Percentiles rank a stretch among this genome's conserved stretches.
These are phyloP conservation scores for Diaporthe citrichinensis DNA, from an alignment of 2,329 filamentous ascomycete genomes.

Conservation along the genomic window DNA sequence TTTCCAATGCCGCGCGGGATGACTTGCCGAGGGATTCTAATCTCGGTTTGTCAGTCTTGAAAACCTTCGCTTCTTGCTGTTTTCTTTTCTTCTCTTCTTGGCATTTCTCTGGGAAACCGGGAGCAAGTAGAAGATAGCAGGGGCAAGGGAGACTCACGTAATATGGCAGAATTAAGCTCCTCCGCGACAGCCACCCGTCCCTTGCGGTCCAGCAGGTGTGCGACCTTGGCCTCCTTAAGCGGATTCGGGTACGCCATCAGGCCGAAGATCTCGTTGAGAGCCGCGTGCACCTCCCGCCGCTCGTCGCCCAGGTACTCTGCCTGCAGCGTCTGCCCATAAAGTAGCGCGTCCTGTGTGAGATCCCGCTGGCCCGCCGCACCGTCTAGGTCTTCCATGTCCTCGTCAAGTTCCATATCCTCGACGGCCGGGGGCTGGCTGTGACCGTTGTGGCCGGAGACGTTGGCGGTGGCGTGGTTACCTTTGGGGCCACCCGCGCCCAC, in stretches of 20 bases:
- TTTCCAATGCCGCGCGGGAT: constrained; percentile 87
- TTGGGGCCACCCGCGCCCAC: constrained; percentile 61
- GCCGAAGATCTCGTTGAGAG: constrained; percentile 88
- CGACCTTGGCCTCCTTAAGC: constrained; percentile 79
- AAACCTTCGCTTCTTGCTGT: not conserved
- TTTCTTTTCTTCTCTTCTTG: not conserved
- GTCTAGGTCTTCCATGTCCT: constrained; percentile 60
- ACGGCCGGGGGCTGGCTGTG: constrained; percentile 59
- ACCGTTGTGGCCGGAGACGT: constrained; percentile 50
- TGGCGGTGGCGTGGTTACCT: constrained; percentile 46
- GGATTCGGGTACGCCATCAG: constrained; percentile 90
- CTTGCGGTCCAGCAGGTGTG: constrained; percentile 81
- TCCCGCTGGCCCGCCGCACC: constrained; percentile 46
- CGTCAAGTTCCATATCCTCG: constrained; percentile 71
- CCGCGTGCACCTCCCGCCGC: constrained; percentile 77
- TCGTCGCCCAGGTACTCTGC: constrained; percentile 82
- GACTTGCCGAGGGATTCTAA: constrained; percentile 92
- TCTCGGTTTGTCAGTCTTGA: constrained; percentile 38
- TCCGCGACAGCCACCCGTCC: constrained; percentile 87
- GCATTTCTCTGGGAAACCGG: not conserved
- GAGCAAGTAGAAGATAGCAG: constrained; percentile 10
- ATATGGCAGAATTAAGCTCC: constrained; percentile 92
- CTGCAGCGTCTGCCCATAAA: constrained; percentile 84
- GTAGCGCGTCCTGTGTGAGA: constrained; percentile 78
- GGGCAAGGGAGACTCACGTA: constrained; percentile 71